Conservation (phyloP, 176 grass and related monocot genomes). For the Eleusine indica region DNA sequence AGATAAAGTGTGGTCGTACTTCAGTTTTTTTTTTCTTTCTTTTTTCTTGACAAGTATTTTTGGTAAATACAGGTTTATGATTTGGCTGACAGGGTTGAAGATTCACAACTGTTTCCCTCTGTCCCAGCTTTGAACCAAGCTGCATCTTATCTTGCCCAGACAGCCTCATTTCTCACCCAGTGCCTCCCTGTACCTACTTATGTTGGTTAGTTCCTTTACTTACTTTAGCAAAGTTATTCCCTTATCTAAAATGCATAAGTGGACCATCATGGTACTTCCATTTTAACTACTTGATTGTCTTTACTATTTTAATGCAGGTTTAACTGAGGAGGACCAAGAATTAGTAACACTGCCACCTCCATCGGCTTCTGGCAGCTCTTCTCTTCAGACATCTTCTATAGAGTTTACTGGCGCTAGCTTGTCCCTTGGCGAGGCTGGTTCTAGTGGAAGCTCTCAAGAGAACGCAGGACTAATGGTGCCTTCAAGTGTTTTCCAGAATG, state of each 20-base stretch:
- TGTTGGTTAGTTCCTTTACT: constrained; percentile 39
- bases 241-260: neutral
- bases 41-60: neutral
- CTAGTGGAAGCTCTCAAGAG: constrained; percentile 39
- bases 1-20: neutral
- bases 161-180: constrained; percentile 76
- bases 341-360: constrained; percentile 44
- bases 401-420: constrained; percentile 32
- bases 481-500: constrained; percentile 64
- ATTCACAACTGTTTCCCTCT: constrained; percentile 59
- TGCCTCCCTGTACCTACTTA: constrained; percentile 71
- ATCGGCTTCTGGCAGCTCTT: constrained; percentile 10
- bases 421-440: constrained; percentile 38
- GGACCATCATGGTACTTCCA: neutral
- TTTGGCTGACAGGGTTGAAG: constrained; percentile 42
- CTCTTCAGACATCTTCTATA: constrained; percentile 30
- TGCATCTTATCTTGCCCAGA: constrained; percentile 72
- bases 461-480: constrained; percentile 55
- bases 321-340: constrained; percentile 56
- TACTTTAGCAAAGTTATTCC: neutral
- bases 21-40: neutral
- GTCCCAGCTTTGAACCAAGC: constrained; percentile 75
- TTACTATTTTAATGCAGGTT: constrained; percentile 39
- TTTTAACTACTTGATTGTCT: neutral
- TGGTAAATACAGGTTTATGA: constrained; percentile 48